phyloP scores from a whole-genome alignment of 129 eudicot species.

The Ambrosia artemisiifolia region DNA sequence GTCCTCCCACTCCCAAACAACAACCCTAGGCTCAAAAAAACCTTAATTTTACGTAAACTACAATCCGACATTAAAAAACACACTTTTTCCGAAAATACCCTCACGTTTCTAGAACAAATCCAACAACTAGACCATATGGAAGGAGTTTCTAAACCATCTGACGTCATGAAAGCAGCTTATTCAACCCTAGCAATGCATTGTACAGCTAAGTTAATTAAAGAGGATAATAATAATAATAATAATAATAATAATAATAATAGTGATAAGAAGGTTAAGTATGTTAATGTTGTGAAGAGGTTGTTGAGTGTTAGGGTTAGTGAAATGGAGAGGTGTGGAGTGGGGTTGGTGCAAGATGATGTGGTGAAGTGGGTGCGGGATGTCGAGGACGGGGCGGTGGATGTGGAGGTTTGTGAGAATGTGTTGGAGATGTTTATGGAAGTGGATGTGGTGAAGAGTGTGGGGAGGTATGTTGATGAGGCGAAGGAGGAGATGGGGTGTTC shows the following conservation, averaged over 20 bases:
- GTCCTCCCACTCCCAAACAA: constrained; percentile 45
- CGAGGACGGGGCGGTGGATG: constrained; percentile 54
- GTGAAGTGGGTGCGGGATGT: constrained; percentile 43
- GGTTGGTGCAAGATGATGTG: constrained; percentile 46
- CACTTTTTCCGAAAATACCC: constrained; percentile 31
- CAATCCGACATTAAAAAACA: constrained; percentile 29
- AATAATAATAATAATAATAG: not conserved
- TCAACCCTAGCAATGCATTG: constrained; percentile 57
- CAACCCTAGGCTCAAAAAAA: constrained; percentile 34
- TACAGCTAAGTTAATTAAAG: constrained; percentile 36
- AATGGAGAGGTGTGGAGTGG: constrained; percentile 39
- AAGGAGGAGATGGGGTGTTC: constrained; percentile 57
- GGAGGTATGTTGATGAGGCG: constrained; percentile 46
- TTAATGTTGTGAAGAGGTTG: constrained; percentile 44
- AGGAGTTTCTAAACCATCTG: constrained; percentile 26
- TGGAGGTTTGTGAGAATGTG: constrained; percentile 32
- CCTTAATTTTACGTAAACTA: constrained; percentile 43
- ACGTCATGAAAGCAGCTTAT: constrained; percentile 55
- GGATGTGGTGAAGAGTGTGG: constrained; percentile 41
- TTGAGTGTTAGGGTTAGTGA: constrained; percentile 55
- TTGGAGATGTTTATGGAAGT: constrained; percentile 28
- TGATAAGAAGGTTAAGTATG: constrained; percentile 22
- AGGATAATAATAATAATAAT: not conserved
- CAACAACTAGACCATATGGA: constrained; percentile 39
- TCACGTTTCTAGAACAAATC: constrained; percentile 46